Conservation (phyloP, 140 eudicot species). For the Ambrosia hybrid region DNA sequence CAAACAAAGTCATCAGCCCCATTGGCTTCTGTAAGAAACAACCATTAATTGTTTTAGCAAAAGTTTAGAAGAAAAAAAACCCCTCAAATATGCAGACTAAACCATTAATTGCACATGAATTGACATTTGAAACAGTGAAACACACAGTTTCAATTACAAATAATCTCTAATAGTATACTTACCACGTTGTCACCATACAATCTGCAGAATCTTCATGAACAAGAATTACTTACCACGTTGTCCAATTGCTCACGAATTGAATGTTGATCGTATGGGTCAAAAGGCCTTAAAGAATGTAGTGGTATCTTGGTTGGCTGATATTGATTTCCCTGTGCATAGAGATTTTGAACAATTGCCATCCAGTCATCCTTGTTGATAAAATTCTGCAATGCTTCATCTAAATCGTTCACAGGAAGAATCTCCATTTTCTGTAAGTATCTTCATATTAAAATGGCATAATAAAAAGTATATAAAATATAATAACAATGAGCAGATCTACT, state of each 20-base stretch:
- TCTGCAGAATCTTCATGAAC: slow-evolving; percentile 5
- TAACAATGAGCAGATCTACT: too few relatives aligned
- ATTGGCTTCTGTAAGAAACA: slow-evolving; percentile 74
- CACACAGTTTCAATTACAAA: too few relatives aligned
- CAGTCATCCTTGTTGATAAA: slow-evolving; percentile 91
- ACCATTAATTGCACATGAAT: neutral
- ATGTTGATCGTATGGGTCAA: slow-evolving; percentile 84
- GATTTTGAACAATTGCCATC: slow-evolving; percentile 42
- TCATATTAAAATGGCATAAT: neutral
- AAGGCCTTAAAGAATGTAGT: slow-evolving; percentile 80
- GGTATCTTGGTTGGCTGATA: slow-evolving; percentile 97
- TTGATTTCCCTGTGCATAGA: slow-evolving; percentile 74
- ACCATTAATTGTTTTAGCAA: neutral
- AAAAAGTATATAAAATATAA: neutral
- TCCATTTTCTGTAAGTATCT: slow-evolving; percentile 81
- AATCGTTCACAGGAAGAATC: slow-evolving; percentile 91
- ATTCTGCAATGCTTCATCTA: slow-evolving; percentile 92
- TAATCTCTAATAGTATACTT: too few relatives aligned
- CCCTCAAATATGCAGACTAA: neutral
- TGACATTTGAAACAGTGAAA: too few relatives aligned
- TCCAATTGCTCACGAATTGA: slow-evolving; percentile 92
- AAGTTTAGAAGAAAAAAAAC: neutral
- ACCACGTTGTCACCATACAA: too few relatives aligned
- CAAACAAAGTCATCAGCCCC: slow-evolving; percentile 80
- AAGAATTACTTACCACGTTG: slow-evolving; percentile 53